Conservation (phyloP, 2,329 filamentous ascomycete species). For the Colletotrichum endophyticum region DNA sequence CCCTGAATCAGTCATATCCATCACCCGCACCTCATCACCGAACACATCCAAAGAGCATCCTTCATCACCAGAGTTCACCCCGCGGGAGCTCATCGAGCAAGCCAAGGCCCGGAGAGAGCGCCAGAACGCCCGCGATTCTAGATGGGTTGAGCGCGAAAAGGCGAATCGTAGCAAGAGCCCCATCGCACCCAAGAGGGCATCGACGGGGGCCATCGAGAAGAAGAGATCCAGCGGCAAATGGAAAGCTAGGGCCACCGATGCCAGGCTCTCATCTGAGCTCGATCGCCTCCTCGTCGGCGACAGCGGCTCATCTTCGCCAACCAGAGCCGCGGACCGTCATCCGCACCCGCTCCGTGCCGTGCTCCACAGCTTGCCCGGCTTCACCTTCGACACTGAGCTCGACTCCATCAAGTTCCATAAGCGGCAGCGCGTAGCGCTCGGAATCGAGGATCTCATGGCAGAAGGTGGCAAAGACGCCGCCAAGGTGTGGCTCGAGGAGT, state of each 20-base stretch:
- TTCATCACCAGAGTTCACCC: background rate
- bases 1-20: background rate
- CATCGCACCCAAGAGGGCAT: background rate
- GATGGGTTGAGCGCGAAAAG: background rate
- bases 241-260: background rate
- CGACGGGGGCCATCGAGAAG: background rate
- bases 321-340: background rate
- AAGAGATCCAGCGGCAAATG: background rate
- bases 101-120: background rate
- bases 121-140: background rate
- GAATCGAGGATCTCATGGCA: background rate
- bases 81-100: background rate
- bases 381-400: constrained; percentile 1
- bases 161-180: background rate
- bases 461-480: background rate
- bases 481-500: constrained; percentile 1
- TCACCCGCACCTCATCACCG: background rate
- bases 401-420: constrained; percentile 1
- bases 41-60: background rate
- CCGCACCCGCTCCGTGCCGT: background rate
- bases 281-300: constrained; percentile 5
- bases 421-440: background rate
- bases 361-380: background rate
- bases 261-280: background rate
- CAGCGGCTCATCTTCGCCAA: background rate